Evolutionary conservation across 1,139 yeast species (phyloP).

Genomic region (Yamadazyma trypodendri): DNA sequence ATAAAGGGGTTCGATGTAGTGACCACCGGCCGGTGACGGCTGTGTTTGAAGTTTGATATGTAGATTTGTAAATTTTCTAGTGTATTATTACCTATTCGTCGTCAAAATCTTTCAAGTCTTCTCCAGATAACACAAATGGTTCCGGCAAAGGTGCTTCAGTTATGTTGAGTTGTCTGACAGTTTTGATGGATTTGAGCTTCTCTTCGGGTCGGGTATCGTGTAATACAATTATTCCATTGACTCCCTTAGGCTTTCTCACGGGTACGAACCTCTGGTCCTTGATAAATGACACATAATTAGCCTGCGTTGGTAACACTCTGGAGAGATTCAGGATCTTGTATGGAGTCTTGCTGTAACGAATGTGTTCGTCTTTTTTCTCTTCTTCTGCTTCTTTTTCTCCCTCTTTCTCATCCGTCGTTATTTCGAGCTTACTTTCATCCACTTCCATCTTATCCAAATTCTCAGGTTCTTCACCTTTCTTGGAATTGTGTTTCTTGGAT

Average conservation of each 20-base stretch:
- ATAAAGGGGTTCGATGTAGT: constrained; percentile 29
- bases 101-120: constrained; percentile 45
- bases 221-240: constrained; percentile 79
- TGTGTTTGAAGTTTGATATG: constrained; percentile 19
- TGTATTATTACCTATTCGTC: constrained; percentile 4
- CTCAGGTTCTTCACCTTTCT: constrained; percentile 42
- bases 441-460: constrained; percentile 24
- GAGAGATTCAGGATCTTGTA: constrained; percentile 76
- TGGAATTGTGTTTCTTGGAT: constrained; percentile 68
- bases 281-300: constrained; percentile 75
- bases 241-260: constrained; percentile 74
- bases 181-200: constrained; percentile 68
- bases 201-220: constrained; percentile 69
- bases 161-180: constrained; percentile 78
- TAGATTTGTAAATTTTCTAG: constrained; percentile 1
- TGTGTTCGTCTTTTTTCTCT: constrained; percentile 28
- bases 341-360: constrained; percentile 55
- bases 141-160: constrained; percentile 91
- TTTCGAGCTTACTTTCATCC: constrained; percentile 19
- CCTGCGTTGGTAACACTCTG: constrained; percentile 89
- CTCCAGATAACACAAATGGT: constrained; percentile 69
- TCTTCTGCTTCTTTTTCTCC: constrained; percentile 19
- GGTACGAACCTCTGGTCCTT: constrained; percentile 81
- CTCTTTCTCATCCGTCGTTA: constrained; percentile 19
- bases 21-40: constrained; percentile 47